Evolutionary conservation across 805 yeast species (phyloP).

Genomic region (Starmerella khaoyaiensis): DNA sequence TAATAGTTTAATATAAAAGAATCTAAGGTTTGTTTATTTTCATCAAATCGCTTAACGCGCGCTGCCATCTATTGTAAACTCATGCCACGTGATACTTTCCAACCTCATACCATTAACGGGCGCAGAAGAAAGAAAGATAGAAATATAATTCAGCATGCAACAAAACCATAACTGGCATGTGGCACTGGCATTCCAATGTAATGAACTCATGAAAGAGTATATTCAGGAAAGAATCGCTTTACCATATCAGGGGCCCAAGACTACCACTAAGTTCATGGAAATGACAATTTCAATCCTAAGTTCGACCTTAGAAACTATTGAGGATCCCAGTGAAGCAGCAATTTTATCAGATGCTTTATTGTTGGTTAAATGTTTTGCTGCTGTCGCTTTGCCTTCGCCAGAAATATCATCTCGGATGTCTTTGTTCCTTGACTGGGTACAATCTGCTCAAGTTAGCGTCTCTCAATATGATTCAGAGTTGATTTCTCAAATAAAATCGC

Average conservation of each 20-base stretch:
- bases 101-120: too few relatives aligned
- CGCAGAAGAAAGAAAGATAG: too few relatives aligned
- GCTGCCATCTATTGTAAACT: too few relatives aligned
- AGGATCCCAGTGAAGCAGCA: conserved; percentile 7
- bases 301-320: background rate
- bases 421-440: conserved; percentile 8
- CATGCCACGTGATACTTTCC: too few relatives aligned
- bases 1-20: too few relatives aligned
- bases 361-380: conserved; percentile 12
- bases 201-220: conserved; percentile 15
- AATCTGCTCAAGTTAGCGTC: conserved; percentile 6
- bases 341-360: conserved; percentile 11
- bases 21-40: too few relatives aligned
- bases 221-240: conserved; percentile 9
- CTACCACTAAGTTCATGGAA: conserved; percentile 7
- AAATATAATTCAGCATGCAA: too few relatives aligned
- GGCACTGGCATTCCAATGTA: background rate
- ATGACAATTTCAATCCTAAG: conserved; percentile 7
- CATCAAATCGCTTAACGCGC: too few relatives aligned
- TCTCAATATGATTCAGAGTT: conserved; percentile 9
- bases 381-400: conserved; percentile 6
- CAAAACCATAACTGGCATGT: too few relatives aligned
- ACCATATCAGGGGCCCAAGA: conserved; percentile 11
- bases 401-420: background rate
- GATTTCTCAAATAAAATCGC: background rate